Evolutionary conservation across 1,284 basidiomycete species (phyloP).

Genomic region (Ustilago cynodontis): DNA sequence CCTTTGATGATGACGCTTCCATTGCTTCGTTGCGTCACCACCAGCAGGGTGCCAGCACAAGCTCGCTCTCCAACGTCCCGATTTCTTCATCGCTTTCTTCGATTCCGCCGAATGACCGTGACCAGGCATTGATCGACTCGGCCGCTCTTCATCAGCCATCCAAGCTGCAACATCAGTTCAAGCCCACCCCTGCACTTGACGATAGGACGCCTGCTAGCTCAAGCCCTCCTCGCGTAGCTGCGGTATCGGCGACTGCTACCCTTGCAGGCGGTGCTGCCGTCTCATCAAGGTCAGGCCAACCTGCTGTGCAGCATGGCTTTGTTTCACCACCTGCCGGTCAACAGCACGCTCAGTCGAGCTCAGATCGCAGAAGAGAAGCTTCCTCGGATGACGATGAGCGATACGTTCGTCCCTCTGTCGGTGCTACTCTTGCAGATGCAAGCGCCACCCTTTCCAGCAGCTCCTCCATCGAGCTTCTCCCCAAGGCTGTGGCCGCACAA

Average conservation of each 20-base stretch:
- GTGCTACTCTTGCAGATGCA: slow-evolving; percentile 48
- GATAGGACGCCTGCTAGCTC: slow-evolving; percentile 52
- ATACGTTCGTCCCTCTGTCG: slow-evolving; percentile 35
- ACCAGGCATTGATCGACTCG: slow-evolving; percentile 52
- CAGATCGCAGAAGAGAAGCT: slow-evolving; percentile 30
- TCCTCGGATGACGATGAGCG: slow-evolving; percentile 50
- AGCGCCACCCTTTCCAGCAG: slow-evolving; percentile 52
- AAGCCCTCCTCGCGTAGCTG: slow-evolving; percentile 37
- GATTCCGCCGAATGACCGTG: slow-evolving; percentile 50
- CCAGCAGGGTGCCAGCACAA: slow-evolving; percentile 31
- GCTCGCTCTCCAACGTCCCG: slow-evolving; percentile 35
- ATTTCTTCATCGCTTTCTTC: slow-evolving; percentile 45
- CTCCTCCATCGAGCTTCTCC: slow-evolving; percentile 49
- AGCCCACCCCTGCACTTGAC: slow-evolving; percentile 19
- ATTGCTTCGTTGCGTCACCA: slow-evolving; percentile 51
- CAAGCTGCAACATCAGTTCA: slow-evolving; percentile 40
- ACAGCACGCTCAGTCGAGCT: slow-evolving; percentile 16
- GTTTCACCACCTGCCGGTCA: slow-evolving; percentile 21
- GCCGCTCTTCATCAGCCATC: slow-evolving; percentile 45
- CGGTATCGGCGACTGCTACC: slow-evolving; percentile 13
- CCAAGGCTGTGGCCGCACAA: slow-evolving; percentile 44
- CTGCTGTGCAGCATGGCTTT: slow-evolving; percentile 33
- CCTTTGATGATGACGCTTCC: slow-evolving; percentile 52
- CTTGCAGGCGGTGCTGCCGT: slow-evolving; percentile 3
- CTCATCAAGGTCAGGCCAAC: slow-evolving; percentile 11